Evolutionary conservation across 305 asterid species (phyloP), one percentile per base, ranked within the genome.

Genomic region (Fraxinus greggii): DNA sequence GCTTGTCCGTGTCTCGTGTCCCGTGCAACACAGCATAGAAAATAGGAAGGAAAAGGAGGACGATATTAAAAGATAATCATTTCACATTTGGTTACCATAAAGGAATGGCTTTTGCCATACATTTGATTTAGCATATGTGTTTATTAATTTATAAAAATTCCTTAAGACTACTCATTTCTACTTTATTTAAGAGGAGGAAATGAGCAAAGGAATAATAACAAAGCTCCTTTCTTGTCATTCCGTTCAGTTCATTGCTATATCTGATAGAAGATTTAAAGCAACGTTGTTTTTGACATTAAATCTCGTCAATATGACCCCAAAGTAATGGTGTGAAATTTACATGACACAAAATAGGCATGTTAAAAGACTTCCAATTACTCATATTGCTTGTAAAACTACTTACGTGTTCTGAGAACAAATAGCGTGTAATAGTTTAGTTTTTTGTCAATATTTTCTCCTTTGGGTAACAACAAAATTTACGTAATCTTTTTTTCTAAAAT

Each of bases 121-220:
- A 10, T 80, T 63, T 51, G 33, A 59, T 82, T 77, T 59, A 59
- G 56, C 36, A 74, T 29, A 74, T 15, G 42, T 56, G 29, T 51
- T 32, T 13, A 56, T 33, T 9, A 3, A 63, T 77, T 38, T 8
- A 32, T 75, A 19, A 33, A 69, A 33, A 40, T 40, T 38, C 29
- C 33, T n/a, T 51, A 12, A 79, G 84, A 61, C 28, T 29, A 15
- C 74, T 61, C 77, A 82, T 73, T 65, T 83, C 63, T 51, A 82
- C 73, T 79, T 70, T 76, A 80, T 75, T 15, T 19, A 38, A 75
- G 79, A 28, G 76, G 80, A 72, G 78, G 67, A 74, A 70, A 56
- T 12, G 51, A 56, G 38, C 17, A 35, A 28, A 74, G n/a, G 76
- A 56, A 24, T 51, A 32, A 33, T 19, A 24, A 61, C 48, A 21